A percentile compares a stretch with the other conserved stretches of the same genome.
phyloP scores from a whole-genome alignment of 2,329 filamentous ascomycete genomes.

The Nigrograna mackinnonii region DNA sequence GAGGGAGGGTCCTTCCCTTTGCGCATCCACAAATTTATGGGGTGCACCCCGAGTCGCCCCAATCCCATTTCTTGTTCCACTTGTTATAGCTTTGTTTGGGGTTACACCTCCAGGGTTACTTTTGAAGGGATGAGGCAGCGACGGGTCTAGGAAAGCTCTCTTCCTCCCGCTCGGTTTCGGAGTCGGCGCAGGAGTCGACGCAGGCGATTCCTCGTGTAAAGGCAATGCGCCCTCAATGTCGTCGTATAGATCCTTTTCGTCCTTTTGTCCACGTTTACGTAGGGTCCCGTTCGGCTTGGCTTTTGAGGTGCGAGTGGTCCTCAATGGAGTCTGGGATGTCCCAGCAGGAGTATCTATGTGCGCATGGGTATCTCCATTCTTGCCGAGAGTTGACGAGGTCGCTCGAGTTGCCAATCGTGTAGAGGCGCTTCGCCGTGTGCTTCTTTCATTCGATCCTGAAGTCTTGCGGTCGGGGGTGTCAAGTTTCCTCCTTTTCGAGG shows the following conservation, averaged over 20 bases:
- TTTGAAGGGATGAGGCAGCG: constrained; percentile 7
- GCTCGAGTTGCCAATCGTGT: constrained; percentile 19
- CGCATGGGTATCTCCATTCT: background rate
- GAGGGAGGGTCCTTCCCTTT: constrained; percentile 7
- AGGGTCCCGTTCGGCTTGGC: constrained; percentile 1
- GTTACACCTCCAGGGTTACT: background rate
- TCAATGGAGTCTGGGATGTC: constrained; percentile 9
- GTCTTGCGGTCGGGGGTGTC: constrained; percentile 26
- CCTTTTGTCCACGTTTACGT: constrained; percentile 7
- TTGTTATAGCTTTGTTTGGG: no score
- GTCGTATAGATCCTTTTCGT: constrained; percentile 44
- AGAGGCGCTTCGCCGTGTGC: constrained; percentile 22
- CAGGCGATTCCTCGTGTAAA: constrained; percentile 11
- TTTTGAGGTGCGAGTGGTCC: constrained; percentile 11
- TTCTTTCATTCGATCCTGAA: constrained; percentile 21
- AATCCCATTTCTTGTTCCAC: background rate
- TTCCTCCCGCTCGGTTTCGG: constrained; percentile 15
- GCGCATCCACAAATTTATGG: constrained; percentile 13
- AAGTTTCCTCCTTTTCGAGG: constrained; percentile 41
- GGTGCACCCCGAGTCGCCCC: constrained; percentile 15
- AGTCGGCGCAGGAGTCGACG: constrained; percentile 17
- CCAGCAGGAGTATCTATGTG: constrained; percentile 7
- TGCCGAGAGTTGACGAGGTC: constrained; percentile 4
- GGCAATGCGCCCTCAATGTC: constrained; percentile 47
- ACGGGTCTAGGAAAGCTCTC: constrained; percentile 12